Base-by-base conservation (phyloP, 2,329 filamentous ascomycete species). In the Fusarium citri region DNA sequence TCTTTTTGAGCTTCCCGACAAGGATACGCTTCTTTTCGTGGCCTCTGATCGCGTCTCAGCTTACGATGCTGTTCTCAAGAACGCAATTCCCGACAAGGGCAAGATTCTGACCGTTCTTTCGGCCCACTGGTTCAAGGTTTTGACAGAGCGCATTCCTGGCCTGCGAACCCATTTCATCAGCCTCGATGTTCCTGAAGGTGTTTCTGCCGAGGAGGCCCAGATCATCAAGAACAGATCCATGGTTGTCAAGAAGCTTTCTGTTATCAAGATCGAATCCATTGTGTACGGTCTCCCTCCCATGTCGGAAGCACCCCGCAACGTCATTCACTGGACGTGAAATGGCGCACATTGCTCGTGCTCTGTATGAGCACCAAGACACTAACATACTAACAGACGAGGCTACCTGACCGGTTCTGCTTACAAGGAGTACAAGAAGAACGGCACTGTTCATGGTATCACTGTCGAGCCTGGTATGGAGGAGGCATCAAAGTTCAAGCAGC, bases 41-140 rank as follows among this genome's bases (percentile, higher is more conserved):
- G 91, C 93, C 25, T 92, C 93, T 16, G 94, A 98, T 83, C 91
- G 96, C 72, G 96, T 98, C 79, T 97, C 94, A 25, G 96, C 96
- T 59, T 98, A 67, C 37, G 94, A 97, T 74, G 89, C 97, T 74
- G 90, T 97, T 88, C 75, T 98, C 96, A 74, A 83, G 83, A 69
- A 66, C 43, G 25, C 63, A 22, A 83, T 87, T 53, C 82, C 83
- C 47, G 76, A 82, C 76, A 89, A 89, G 81, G 87, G 87, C 71
- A 78, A 79, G 62, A 80, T 88, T 54, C 80, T 88, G 51, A 85
- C 83, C 28, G 76, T 78, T 48, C 72, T 80, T 40, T 83, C 81
- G 78, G 83, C 83, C 16, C 83, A 87, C 74, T 89, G 87, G 87
- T 88, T 89, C 79, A 74, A 78, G 40, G 81, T 86, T 18, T 81